Conservation (phyloP, 148 eudicot genomes). For the Heliamphora exappendiculata region DNA sequence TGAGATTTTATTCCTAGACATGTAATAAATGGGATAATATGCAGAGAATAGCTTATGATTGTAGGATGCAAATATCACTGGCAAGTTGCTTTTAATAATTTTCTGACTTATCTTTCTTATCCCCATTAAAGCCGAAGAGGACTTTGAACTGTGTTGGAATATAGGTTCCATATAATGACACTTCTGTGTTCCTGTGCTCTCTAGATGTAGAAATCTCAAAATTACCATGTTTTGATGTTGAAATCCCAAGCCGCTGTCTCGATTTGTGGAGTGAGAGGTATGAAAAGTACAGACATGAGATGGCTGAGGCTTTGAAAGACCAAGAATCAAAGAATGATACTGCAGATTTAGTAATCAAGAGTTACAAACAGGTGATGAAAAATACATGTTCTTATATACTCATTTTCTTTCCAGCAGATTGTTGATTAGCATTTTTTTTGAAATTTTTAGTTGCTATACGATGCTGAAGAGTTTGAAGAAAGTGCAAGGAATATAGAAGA, state of each 20-base stretch:
- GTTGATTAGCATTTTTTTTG: background rate
- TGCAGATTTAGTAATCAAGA: slow-evolving; percentile 33
- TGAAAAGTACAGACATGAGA: slow-evolving; percentile 32
- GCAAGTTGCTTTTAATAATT: background rate
- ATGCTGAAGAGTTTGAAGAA: slow-evolving; percentile 40
- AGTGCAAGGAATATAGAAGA: slow-evolving; percentile 33
- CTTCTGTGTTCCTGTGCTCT: slow-evolving; percentile 3
- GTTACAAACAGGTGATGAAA: slow-evolving; percentile 46
- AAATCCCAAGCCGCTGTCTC: slow-evolving; percentile 22
- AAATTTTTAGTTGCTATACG: slow-evolving; percentile 46
- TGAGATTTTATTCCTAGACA: background rate
- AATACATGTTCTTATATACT: background rate
- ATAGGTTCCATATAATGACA: background rate
- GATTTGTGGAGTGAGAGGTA: slow-evolving; percentile 36
- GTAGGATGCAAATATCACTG: background rate
- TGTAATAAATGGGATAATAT: background rate
- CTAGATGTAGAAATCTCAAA: slow-evolving; percentile 33
- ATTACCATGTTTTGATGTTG: slow-evolving; percentile 36
- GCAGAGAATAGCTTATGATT: background rate
- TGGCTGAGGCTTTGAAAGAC: slow-evolving; percentile 27
- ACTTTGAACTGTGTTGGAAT: slow-evolving; percentile 1
- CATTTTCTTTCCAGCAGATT: background rate
- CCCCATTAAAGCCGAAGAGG: background rate
- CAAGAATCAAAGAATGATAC: slow-evolving; percentile 20
- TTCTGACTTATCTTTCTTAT: background rate